These are phyloP conservation scores for Fusarium transvaalense DNA, from an alignment of 2,329 filamentous ascomycete species.

Conservation along the genomic window DNA sequence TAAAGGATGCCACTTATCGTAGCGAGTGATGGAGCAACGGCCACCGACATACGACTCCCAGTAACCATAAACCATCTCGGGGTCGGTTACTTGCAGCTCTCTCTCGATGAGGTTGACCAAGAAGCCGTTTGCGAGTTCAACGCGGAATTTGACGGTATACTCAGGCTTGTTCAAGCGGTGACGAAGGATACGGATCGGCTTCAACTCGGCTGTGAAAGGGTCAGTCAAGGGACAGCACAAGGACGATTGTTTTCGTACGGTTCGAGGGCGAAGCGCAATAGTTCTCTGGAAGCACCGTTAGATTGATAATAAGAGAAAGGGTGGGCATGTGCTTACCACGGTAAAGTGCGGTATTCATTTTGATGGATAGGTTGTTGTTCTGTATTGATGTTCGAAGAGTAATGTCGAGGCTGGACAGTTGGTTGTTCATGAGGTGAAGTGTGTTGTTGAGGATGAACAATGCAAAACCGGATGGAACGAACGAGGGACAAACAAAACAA, in stretches of 20 bases:
- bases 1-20: neutral
- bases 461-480: neutral
- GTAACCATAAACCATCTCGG: rapidly evolving
- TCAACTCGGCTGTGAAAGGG: neutral
- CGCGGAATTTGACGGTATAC: neutral
- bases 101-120: neutral
- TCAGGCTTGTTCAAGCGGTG: neutral
- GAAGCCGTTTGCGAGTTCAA: neutral
- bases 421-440: neutral
- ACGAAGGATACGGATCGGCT: neutral
- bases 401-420: neutral
- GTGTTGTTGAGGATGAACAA: neutral
- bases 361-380: neutral
- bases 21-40: rapidly evolving
- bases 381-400: neutral
- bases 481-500: neutral
- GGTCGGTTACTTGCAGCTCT: neutral
- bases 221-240: neutral
- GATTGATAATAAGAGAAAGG: neutral
- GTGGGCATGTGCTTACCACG: neutral
- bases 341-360: neutral
- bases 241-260: neutral
- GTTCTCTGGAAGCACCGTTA: neutral
- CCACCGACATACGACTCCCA: neutral
- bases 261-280: neutral